Conservation (phyloP, 129 eudicot genomes). For the Escallonia herrerae region DNA sequence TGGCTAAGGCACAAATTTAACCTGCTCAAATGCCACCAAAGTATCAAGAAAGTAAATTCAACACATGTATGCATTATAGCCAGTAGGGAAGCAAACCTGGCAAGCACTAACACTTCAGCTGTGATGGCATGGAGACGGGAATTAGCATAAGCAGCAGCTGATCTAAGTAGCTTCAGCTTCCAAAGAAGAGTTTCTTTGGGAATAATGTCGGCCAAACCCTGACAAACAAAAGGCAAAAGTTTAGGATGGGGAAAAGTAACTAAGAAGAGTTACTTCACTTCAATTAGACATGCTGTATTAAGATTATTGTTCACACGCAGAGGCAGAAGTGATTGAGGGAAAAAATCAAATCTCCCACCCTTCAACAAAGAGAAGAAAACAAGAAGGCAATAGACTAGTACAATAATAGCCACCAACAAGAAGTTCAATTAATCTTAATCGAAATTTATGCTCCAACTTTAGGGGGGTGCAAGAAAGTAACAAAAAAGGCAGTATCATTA, state of each 20-base stretch:
- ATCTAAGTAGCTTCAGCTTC: constrained; percentile 74
- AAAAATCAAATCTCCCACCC: not conserved
- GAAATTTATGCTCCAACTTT: too few relatives aligned
- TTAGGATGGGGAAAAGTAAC: not conserved
- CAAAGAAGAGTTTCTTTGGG: constrained; percentile 77
- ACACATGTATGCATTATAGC: not conserved
- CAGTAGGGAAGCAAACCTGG: constrained; percentile 46
- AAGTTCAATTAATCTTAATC: too few relatives aligned
- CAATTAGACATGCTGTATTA: too few relatives aligned
- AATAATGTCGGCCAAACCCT: constrained; percentile 75
- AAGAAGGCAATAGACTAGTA: not conserved
- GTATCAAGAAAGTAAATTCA: not conserved
- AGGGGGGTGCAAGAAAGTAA: too few relatives aligned
- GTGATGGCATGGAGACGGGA: constrained; percentile 85
- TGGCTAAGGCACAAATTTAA: not conserved
- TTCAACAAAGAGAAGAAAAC: not conserved
- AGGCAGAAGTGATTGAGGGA: not conserved
- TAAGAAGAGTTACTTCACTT: not conserved
- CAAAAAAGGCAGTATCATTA: too few relatives aligned
- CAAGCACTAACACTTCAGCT: constrained; percentile 88
- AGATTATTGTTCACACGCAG: not conserved
- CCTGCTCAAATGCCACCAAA: not conserved
- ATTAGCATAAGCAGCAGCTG: constrained; percentile 75
- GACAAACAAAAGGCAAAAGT: not conserved
- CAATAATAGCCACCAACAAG: not conserved